Percentiles rank a stretch among this genome's conserved stretches.
These are phyloP conservation scores for Sherardia arvensis DNA, from an alignment of 257 asterid genomes.

Conservation along the genomic window DNA sequence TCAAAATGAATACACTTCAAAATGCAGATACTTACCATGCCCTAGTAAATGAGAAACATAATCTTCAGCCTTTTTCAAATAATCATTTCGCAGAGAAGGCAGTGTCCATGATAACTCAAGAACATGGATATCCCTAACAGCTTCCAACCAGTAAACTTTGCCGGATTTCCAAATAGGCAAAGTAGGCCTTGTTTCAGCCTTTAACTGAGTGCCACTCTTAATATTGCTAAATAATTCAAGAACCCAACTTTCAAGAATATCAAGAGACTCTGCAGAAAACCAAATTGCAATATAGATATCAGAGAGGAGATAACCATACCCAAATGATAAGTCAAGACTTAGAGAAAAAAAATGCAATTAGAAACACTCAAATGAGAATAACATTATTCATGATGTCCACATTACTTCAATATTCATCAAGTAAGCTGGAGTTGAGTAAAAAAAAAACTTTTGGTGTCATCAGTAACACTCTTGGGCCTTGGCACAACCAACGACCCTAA, in stretches of 20 bases:
- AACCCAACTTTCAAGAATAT: slow-evolving; percentile 82
- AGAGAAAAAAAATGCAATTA: background rate
- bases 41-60: slow-evolving; percentile 93
- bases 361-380: background rate
- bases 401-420: background rate
- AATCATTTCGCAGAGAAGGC: slow-evolving; percentile 79
- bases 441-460: too few relatives aligned
- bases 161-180: slow-evolving; percentile 78
- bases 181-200: slow-evolving; percentile 37
- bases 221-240: slow-evolving; percentile 68
- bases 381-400: too few relatives aligned
- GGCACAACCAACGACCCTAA: background rate
- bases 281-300: slow-evolving; percentile 11
- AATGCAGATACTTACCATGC: slow-evolving; percentile 50
- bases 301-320: background rate
- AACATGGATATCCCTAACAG: slow-evolving; percentile 87
- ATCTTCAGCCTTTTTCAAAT: slow-evolving; percentile 84
- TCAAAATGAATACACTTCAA: slow-evolving; percentile 12
- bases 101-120: slow-evolving; percentile 87
- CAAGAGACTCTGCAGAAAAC: slow-evolving; percentile 68
- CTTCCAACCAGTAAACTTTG: slow-evolving; percentile 78
- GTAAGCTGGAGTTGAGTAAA: background rate
- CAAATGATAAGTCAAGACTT: background rate
- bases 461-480: background rate
- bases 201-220: slow-evolving; percentile 46